A percentile compares a stretch with the other conserved stretches of the same genome.
These are phyloP conservation scores for Xerocomus brunneocitrinus DNA, from an alignment of 768 basidiomycete genomes.

Conservation along the genomic window DNA sequence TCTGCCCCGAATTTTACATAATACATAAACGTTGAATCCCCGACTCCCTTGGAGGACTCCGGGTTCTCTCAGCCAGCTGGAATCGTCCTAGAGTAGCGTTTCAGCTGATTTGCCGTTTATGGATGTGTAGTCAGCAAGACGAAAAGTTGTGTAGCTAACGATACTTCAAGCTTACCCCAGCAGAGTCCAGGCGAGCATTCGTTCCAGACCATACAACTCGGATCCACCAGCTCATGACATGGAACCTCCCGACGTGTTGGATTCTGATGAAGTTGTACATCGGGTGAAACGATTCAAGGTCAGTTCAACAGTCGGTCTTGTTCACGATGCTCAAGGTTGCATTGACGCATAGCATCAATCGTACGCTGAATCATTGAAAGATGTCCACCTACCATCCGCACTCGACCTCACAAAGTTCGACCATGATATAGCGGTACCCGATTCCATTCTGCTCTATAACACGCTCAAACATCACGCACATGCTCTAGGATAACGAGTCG, in stretches of 20 bases:
- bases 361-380: slow-evolving; percentile 59
- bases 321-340: background rate
- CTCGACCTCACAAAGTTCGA: slow-evolving; percentile 54
- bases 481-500: slow-evolving; percentile 63
- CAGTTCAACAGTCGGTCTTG: background rate
- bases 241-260: slow-evolving; percentile 5
- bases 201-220: too few relatives aligned
- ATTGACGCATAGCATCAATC: slow-evolving; percentile 57
- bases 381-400: slow-evolving; percentile 68
- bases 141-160: background rate
- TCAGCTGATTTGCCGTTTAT: too few relatives aligned
- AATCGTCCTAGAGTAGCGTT: too few relatives aligned
- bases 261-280: slow-evolving; percentile 25
- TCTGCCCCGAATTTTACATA: too few relatives aligned
- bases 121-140: too few relatives aligned
- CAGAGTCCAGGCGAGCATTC: too few relatives aligned
- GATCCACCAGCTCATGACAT: slow-evolving; percentile 3
- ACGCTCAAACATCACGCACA: background rate
- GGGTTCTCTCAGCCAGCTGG: too few relatives aligned
- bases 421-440: slow-evolving; percentile 52
- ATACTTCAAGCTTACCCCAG: too few relatives aligned
- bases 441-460: background rate
- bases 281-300: slow-evolving; percentile 53
- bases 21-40: too few relatives aligned
- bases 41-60: too few relatives aligned